Percentiles rank a stretch among this genome's conserved stretches.
Conservation (phyloP, 257 asterid genomes). For the Rauvolfia tetraphylla region DNA sequence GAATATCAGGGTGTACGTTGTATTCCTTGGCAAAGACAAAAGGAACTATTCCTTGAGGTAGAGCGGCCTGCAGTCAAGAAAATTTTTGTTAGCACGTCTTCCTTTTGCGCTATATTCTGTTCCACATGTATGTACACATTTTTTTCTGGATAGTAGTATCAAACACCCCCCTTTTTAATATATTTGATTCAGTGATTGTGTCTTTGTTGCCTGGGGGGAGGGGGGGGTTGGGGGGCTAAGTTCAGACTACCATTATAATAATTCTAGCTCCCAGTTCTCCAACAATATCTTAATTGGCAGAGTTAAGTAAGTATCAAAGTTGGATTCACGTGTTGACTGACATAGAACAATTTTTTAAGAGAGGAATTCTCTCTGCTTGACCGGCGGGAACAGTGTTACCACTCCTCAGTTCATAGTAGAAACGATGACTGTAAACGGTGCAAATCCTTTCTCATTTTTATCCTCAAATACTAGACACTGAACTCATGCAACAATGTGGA, state of each 20-base stretch:
- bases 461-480: neutral
- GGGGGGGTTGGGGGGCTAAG: neutral
- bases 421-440: neutral
- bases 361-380: neutral
- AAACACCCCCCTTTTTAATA: neutral
- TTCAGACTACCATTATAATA: neutral
- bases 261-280: neutral
- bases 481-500: neutral
- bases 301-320: neutral
- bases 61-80: slow-evolving; percentile 38
- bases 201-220: too few species aligned
- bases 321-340: slow-evolving; percentile 29
- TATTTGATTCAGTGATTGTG: neutral
- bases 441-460: neutral
- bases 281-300: neutral
- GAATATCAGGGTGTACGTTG: slow-evolving; percentile 47
- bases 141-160: neutral
- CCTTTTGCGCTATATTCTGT: too few species aligned
- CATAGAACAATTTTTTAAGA: neutral
- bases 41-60: slow-evolving; percentile 54
- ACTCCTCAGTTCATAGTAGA: neutral
- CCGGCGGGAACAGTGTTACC: neutral
- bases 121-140: neutral
- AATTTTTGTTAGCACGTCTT: neutral
- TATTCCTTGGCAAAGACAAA: slow-evolving; percentile 53